Evolutionary conservation across 768 basidiomycete genomes (phyloP).

Genomic region (Boletus fagicola): DNA sequence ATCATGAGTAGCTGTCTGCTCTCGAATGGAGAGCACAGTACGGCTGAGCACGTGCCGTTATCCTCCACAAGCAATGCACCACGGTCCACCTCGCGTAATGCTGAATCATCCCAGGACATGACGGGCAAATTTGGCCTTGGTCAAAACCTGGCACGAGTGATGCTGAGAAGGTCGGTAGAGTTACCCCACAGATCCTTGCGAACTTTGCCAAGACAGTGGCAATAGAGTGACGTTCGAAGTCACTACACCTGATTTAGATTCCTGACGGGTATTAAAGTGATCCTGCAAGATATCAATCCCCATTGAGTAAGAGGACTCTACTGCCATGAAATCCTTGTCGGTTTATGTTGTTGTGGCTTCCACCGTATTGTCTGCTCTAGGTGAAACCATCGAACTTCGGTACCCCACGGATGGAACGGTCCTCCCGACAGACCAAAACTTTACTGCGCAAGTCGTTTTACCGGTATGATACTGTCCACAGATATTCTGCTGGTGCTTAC

Average conservation of each 20-base stretch:
- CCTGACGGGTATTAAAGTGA: not conserved
- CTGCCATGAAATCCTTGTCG: constrained; percentile 7
- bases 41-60: no score
- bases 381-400: constrained; percentile 21
- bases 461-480: constrained; percentile 2
- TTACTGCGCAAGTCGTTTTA: constrained; percentile 19
- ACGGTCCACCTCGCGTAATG: not conserved
- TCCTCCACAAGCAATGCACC: no score
- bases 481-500: not conserved
- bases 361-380: constrained; percentile 2
- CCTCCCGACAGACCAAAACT: constrained; percentile 15
- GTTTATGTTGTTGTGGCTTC: constrained; percentile 1
- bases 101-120: not conserved
- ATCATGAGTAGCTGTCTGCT: no score
- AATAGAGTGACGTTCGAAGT: not conserved
- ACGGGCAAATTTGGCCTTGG: constrained; percentile 13
- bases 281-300: not conserved
- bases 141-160: not conserved
- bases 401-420: constrained; percentile 21
- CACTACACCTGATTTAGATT: not conserved
- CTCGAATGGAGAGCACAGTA: not conserved
- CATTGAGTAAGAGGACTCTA: not conserved
- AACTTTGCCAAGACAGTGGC: not conserved
- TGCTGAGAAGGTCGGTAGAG: not conserved
- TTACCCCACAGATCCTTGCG: not conserved